Conservation (phyloP, 2,329 filamentous ascomycete species). For the Nothophaeocryptopus gaeumannii region DNA sequence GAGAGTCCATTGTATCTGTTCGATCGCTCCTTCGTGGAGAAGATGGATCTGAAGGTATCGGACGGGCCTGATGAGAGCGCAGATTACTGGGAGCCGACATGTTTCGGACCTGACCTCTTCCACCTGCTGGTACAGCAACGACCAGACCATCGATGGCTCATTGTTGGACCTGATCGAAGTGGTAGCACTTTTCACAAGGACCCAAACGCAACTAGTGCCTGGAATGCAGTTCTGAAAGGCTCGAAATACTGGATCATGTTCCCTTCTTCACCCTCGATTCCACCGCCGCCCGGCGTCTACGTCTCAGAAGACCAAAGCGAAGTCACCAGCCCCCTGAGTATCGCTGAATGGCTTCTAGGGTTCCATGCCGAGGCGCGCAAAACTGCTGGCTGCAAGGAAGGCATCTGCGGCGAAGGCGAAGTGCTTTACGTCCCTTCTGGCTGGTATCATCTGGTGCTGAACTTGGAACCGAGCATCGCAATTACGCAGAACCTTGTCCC, state of each 20-base stretch:
- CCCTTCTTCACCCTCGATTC: conserved; percentile 61
- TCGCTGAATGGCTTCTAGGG: conserved; percentile 90
- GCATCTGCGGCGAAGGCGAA: conserved; percentile 79
- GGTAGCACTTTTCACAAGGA: conserved; percentile 90
- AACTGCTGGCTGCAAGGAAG: conserved; percentile 76
- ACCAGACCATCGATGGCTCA: conserved; percentile 88
- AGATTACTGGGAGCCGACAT: conserved; percentile 74
- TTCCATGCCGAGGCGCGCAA: conserved; percentile 81
- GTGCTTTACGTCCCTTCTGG: conserved; percentile 89
- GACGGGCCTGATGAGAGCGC: conserved; percentile 42
- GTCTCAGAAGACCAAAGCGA: conserved; percentile 87
- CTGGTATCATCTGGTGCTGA: conserved; percentile 97
- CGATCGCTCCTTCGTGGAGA: conserved; percentile 80
- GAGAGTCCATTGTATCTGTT: conserved; percentile 93
- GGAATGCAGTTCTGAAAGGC: conserved; percentile 89
- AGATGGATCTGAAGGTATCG: conserved; percentile 68
- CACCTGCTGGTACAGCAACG: conserved; percentile 71
- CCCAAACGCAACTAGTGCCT: conserved; percentile 70
- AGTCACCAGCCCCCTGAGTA: conserved; percentile 88
- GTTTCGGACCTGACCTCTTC: conserved; percentile 85
- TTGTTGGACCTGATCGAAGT: conserved; percentile 80
- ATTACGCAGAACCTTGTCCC: conserved; percentile 96
- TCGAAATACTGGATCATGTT: conserved; percentile 99
- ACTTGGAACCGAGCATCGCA: conserved; percentile 78
- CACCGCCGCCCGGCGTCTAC: conserved; percentile 81